Percentiles rank a stretch among this genome's conserved stretches.
phyloP scores from a whole-genome alignment of 176 grass and related monocot species.

The Hordeum marinum region DNA sequence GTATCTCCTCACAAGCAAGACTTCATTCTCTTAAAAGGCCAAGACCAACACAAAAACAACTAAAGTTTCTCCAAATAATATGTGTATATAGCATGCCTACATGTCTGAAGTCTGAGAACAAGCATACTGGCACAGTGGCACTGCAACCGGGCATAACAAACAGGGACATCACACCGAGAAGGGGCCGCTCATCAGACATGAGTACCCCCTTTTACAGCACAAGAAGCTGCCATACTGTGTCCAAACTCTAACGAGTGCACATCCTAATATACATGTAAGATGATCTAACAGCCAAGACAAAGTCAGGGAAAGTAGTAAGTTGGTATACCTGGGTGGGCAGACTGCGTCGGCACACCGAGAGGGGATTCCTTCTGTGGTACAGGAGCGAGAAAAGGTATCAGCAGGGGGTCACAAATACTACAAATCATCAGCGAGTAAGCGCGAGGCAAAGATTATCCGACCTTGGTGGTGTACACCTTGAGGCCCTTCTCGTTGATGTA shows the following conservation, averaged over 20 bases:
- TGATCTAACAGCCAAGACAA: background rate
- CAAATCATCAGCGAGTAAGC: background rate
- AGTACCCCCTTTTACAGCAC: background rate
- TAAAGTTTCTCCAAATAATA: background rate
- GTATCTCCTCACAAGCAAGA: background rate
- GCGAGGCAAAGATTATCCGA: background rate
- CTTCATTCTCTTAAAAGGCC: background rate
- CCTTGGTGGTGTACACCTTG: constrained; percentile 99
- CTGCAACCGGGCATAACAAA: background rate
- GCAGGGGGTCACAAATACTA: background rate
- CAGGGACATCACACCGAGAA: background rate
- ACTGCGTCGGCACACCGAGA: constrained; percentile 69
- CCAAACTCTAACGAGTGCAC: background rate
- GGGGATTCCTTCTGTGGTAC: constrained; percentile 72
- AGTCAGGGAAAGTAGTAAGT: background rate
- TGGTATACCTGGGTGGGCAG: constrained; percentile 70
- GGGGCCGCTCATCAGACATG: background rate
- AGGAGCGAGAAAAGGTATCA: background rate
- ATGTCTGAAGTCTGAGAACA: background rate
- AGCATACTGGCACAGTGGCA: background rate
- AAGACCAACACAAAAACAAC: background rate
- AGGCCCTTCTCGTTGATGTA: constrained; percentile 95
- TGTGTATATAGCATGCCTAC: background rate
- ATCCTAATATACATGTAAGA: background rate
- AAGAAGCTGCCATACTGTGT: background rate